These are phyloP conservation scores for Daldinia grandis DNA, from an alignment of 495 filamentous ascomycete species.

Conservation along the genomic window DNA sequence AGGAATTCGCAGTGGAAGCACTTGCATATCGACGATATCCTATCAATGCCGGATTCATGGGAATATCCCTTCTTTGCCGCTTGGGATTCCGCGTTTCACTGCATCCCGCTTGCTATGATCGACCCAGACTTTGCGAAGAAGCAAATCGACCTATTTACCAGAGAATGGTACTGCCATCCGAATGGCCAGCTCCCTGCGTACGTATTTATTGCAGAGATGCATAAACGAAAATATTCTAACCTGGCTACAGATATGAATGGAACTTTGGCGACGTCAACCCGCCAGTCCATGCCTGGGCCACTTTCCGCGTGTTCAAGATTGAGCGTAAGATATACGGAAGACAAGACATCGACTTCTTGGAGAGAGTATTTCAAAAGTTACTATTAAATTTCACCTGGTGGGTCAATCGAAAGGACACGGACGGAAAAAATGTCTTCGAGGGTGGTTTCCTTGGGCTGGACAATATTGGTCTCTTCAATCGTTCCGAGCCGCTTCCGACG, in stretches of 20 bases:
- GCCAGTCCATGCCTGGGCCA: conserved; percentile 95
- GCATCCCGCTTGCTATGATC: conserved; percentile 94
- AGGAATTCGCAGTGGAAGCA: conserved; percentile 93
- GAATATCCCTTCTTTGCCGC: conserved; percentile 99
- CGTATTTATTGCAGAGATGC: not conserved
- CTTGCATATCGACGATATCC: conserved; percentile 89
- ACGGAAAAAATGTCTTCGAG: conserved; percentile 96
- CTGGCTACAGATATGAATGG: conserved; percentile 77
- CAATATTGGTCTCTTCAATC: conserved; percentile 97
- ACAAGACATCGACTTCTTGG: conserved; percentile 93
- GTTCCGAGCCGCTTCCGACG: conserved; percentile 94
- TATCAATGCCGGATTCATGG: conserved; percentile 98
- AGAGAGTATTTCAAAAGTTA: conserved; percentile 95
- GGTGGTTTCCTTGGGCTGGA: conserved; percentile 96
- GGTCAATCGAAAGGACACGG: conserved; percentile 93
- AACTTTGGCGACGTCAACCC: conserved; percentile 98
- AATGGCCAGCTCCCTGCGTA: conserved; percentile 85
- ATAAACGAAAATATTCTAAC: conserved; percentile 45
- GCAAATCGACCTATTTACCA: conserved; percentile 91
- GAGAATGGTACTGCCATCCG: conserved; percentile 99
- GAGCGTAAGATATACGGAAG: conserved; percentile 96
- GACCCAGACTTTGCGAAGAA: conserved; percentile 98
- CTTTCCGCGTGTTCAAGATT: conserved; percentile 95
- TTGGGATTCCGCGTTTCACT: conserved; percentile 97
- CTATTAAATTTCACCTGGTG: conserved; percentile 98